Evolutionary conservation across 2,329 filamentous ascomycete species (phyloP).

Genomic region (Fusarium sp.): DNA sequence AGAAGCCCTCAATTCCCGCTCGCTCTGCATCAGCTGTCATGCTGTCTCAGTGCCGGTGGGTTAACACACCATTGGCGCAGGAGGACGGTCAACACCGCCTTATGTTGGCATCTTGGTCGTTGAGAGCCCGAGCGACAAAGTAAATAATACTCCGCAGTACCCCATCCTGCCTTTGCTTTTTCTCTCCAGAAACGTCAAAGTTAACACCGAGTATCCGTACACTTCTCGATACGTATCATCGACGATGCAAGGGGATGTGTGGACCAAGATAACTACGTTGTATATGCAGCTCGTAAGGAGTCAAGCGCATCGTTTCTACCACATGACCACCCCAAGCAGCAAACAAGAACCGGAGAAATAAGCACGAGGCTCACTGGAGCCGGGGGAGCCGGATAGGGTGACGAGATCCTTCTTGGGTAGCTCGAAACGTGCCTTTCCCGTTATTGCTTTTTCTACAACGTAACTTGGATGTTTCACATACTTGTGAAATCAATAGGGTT

Average conservation of each 20-base stretch:
- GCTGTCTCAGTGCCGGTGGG: neutral
- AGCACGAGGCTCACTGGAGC: neutral
- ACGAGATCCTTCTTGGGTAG: neutral
- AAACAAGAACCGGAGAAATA: neutral
- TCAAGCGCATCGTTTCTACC: neutral
- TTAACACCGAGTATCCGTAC: neutral
- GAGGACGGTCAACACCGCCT: neutral
- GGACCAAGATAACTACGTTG: neutral
- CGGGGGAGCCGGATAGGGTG: neutral
- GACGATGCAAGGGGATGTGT: neutral
- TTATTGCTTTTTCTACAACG: constrained; percentile 29
- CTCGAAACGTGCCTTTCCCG: neutral
- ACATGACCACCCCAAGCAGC: neutral
- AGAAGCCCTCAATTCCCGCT: neutral
- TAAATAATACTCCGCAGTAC: neutral
- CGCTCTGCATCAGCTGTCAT: neutral
- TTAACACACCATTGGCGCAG: constrained; percentile 7
- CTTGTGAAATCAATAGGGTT: constrained; percentile 13
- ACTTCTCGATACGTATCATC: neutral
- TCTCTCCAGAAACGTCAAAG: neutral
- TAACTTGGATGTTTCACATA: constrained; percentile 19
- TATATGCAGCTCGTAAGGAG: neutral
- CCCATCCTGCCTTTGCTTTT: neutral
- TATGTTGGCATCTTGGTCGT: neutral
- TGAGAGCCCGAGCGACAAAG: neutral